These are phyloP conservation scores for Kodamaea arcana DNA, from an alignment of 1,139 yeast genomes.

Conservation along the genomic window DNA sequence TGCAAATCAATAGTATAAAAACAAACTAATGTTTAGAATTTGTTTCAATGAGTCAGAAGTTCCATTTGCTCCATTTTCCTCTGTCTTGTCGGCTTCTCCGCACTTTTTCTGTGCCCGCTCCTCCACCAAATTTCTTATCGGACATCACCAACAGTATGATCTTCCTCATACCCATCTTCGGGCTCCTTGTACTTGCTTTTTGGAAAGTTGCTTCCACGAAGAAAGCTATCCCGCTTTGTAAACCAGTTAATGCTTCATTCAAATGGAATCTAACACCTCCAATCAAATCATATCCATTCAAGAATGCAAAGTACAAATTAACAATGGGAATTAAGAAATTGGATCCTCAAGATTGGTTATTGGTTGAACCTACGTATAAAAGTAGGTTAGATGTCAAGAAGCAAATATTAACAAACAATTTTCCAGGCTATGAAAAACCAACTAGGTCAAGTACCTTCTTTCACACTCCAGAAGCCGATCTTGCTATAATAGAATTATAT, in stretches of 20 bases:
- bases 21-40: too few relatives aligned
- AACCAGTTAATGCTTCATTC: slow-evolving; percentile 31
- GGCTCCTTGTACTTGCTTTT: too few relatives aligned
- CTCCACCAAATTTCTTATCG: too few relatives aligned
- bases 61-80: too few relatives aligned
- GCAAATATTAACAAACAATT: slow-evolving; percentile 33
- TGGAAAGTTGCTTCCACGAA: too few relatives aligned
- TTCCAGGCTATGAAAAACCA: slow-evolving; percentile 36
- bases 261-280: slow-evolving; percentile 46
- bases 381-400: slow-evolving; percentile 41
- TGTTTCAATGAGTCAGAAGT: too few relatives aligned
- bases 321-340: slow-evolving; percentile 64
- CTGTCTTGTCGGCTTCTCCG: too few relatives aligned
- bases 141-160: too few relatives aligned
- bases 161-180: too few relatives aligned
- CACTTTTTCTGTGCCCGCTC: too few relatives aligned
- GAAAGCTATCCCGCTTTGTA: too few relatives aligned
- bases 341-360: slow-evolving; percentile 58
- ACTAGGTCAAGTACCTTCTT: slow-evolving; percentile 28
- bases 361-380: slow-evolving; percentile 62
- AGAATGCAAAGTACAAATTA: slow-evolving; percentile 56
- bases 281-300: slow-evolving; percentile 46
- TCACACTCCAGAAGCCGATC: slow-evolving; percentile 39
- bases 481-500: slow-evolving; percentile 57
- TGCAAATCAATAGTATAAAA: too few relatives aligned